Evolutionary conservation across 2,329 filamentous ascomycete species (phyloP).

Genomic region (Sporothrix brasiliensis): DNA sequence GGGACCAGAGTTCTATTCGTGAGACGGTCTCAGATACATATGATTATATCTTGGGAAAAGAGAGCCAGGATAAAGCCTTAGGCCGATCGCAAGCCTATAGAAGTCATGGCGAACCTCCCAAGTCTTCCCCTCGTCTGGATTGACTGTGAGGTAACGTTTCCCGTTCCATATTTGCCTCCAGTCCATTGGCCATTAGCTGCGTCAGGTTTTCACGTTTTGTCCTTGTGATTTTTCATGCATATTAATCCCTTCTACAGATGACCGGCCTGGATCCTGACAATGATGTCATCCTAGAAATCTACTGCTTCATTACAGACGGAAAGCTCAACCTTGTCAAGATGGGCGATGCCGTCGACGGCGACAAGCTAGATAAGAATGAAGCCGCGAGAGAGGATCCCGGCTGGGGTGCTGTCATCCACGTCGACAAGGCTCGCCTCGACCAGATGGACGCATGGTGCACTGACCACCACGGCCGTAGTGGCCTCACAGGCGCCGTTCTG

Average conservation of each 20-base stretch:
- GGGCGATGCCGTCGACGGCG: background rate
- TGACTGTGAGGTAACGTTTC: constrained; percentile 34
- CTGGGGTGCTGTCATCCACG: constrained; percentile 79
- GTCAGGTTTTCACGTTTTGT: background rate
- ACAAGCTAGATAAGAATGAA: background rate
- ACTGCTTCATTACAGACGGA: constrained; percentile 85
- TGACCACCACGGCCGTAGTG: constrained; percentile 75
- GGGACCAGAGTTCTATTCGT: background rate
- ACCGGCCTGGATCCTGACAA: constrained; percentile 77
- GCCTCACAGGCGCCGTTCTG: constrained; percentile 76
- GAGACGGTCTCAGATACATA: background rate
- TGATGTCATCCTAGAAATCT: constrained; percentile 88
- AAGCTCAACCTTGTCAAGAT: constrained; percentile 53
- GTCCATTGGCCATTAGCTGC: background rate
- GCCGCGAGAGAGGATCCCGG: constrained; percentile 74
- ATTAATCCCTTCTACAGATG: constrained; percentile 65
- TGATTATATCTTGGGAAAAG: background rate
- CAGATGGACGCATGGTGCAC: constrained; percentile 90
- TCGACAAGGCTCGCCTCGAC: constrained; percentile 68
- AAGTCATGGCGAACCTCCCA: constrained; percentile 26
- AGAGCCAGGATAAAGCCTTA: no score
- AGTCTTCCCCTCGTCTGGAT: constrained; percentile 35
- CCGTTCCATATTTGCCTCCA: background rate
- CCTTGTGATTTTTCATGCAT: no score
- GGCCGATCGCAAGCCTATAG: background rate